These are phyloP conservation scores for Daldinia decipiens DNA, from an alignment of 495 filamentous ascomycete genomes.

Conservation along the genomic window DNA sequence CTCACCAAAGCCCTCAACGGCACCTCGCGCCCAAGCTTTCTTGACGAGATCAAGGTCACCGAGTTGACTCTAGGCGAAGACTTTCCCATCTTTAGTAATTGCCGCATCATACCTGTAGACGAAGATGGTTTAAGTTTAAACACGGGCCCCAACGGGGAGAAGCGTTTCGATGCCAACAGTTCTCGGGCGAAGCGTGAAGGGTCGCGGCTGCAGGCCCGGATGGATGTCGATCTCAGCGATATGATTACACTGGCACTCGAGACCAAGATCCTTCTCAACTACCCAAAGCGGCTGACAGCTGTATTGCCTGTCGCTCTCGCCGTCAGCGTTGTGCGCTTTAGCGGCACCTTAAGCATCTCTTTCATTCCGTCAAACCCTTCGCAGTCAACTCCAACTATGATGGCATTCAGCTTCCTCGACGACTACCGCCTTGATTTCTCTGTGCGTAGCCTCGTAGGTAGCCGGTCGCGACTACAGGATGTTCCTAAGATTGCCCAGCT, in stretches of 20 bases:
- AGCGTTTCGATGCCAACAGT: slow-evolving; percentile 55
- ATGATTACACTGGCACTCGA: slow-evolving; percentile 94
- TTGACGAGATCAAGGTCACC: slow-evolving; percentile 92
- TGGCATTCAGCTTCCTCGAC: slow-evolving; percentile 93
- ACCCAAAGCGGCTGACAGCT: slow-evolving; percentile 85
- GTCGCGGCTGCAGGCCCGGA: slow-evolving; percentile 83
- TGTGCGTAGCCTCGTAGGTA: slow-evolving; percentile 91
- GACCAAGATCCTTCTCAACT: slow-evolving; percentile 93
- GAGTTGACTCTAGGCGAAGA: slow-evolving; percentile 95
- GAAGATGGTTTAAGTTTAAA: slow-evolving; percentile 67
- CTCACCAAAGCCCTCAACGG: slow-evolving; percentile 89
- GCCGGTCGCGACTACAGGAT: slow-evolving; percentile 88
- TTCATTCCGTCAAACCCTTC: slow-evolving; percentile 77
- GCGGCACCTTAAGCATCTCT: slow-evolving; percentile 90
- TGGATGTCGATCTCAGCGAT: slow-evolving; percentile 97
- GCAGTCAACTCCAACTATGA: slow-evolving; percentile 73
- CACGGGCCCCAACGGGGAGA: slow-evolving; percentile 53
- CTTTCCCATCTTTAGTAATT: slow-evolving; percentile 99
- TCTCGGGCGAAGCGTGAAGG: slow-evolving; percentile 67
- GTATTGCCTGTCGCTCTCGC: slow-evolving; percentile 93
- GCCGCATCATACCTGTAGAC: slow-evolving; percentile 87
- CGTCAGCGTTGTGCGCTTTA: slow-evolving; percentile 91
- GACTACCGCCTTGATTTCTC: slow-evolving; percentile 95
- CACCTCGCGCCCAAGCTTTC: slow-evolving; percentile 83
- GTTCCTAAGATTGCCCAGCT: slow-evolving; percentile 97